Base-by-base conservation (phyloP, 768 basidiomycete species). In the Mrakia frigida region DNA sequence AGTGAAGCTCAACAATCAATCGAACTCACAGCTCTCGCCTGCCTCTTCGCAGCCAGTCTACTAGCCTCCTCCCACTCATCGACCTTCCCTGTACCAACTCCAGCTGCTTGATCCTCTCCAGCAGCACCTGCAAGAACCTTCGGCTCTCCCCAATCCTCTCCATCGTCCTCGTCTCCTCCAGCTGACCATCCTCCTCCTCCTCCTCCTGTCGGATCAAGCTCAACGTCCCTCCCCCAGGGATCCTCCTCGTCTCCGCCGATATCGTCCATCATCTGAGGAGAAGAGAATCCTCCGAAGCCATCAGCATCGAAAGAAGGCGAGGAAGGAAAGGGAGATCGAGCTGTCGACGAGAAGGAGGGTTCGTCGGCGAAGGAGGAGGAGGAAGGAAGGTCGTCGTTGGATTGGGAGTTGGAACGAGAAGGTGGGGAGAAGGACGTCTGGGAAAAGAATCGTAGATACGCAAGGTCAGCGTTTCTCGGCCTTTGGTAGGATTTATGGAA, bases 11-110 rank as follows among this genome's bases (percentile, higher is more conserved):
- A 50, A 50, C 18, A 11, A 4, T 6, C 16, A 14, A 50, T 2
- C 46, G 46, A 25, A 74, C 74, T 65, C 37, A 74, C 74, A 16
- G 74, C 74, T 59, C 65, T 67, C 52, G 65, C 28, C 21, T 65
- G 63, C 25, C 74, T n/a, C 35, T 68, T 68, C 31, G 33, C 65
- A 9, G 74, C 74, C 25, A 65, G 25, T 35, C 74, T 67, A 11
- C 74, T 50, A 16, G 74, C 74, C 23, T 74, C 52, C 9, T 65
- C 74, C 74, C 74, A 74, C 67, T 74, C 74, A 52, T 74, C 74
- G 37, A 56, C 39, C 37, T 74, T 63, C 33, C 39, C 33, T 21
- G 43, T 69, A 23, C 43, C 25, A 33, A 18, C 21, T 2, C 74
- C 46, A 56, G 33, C 37, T 16, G 25, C 28, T 33, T 46, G 33